phyloP scores from a whole-genome alignment of 306 rosid species.

The Quercus ilex region DNA sequence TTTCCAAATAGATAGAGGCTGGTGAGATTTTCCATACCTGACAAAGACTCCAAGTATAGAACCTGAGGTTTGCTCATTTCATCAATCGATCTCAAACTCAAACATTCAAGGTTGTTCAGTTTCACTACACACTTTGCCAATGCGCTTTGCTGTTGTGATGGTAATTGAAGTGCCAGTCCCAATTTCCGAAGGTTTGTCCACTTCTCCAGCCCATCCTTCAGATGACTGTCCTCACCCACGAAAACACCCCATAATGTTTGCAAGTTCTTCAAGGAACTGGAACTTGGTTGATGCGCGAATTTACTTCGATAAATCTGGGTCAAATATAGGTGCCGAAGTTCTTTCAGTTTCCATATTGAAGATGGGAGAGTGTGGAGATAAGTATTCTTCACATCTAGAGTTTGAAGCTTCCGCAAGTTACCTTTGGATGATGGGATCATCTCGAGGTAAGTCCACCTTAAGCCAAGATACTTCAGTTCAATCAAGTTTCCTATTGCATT shows the following conservation, averaged over 20 bases:
- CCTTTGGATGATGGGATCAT: slow-evolving; percentile 1
- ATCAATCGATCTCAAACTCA: slow-evolving; percentile 13
- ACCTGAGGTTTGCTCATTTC: background rate
- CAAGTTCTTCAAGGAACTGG: background rate
- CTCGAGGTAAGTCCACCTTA: slow-evolving; percentile 13
- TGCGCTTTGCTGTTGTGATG: background rate
- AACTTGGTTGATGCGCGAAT: background rate
- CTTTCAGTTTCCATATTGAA: slow-evolving; percentile 14
- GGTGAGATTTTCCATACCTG: background rate
- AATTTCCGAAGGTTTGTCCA: slow-evolving; percentile 17
- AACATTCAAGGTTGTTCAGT: background rate
- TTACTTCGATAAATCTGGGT: background rate
- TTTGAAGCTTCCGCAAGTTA: background rate
- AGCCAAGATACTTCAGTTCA: slow-evolving; percentile 10
- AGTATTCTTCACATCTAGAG: slow-evolving; percentile 17
- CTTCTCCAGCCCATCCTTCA: background rate
- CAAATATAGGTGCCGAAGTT: slow-evolving; percentile 14
- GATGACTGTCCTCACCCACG: background rate
- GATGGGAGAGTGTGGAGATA: background rate
- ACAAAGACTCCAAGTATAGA: background rate
- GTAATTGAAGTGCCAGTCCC: background rate
- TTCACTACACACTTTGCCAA: background rate
- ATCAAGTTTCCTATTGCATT: background rate
- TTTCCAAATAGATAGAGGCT: slow-evolving; percentile 7
- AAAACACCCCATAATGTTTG: slow-evolving; percentile 8